A percentile compares a stretch with the other conserved stretches of the same genome.
Conservation (phyloP, 208 protist genomes). For the Leishmania martiniquensis region DNA sequence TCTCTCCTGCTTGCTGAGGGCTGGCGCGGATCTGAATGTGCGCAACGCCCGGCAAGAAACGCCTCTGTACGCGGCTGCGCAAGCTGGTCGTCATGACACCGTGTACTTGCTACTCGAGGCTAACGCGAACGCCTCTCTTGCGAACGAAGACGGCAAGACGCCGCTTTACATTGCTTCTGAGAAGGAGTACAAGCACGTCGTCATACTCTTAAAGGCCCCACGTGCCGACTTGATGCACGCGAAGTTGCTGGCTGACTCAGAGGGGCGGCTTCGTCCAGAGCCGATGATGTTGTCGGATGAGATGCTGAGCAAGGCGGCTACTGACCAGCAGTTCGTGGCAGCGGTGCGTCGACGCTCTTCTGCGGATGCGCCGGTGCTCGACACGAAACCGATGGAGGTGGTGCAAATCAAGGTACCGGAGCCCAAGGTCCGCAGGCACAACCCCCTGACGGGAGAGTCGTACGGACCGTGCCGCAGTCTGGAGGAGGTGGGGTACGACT, state of each 20-base stretch:
- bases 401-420: slow-evolving; percentile 75
- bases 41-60: slow-evolving; percentile 77
- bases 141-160: slow-evolving; percentile 79
- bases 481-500: slow-evolving; percentile 86
- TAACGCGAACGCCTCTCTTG: slow-evolving; percentile 56
- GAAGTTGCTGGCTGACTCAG: slow-evolving; percentile 73
- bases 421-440: slow-evolving; percentile 49
- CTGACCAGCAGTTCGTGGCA: slow-evolving; percentile 48
- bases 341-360: slow-evolving; percentile 39
- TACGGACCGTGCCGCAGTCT: slow-evolving; percentile 77
- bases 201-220: slow-evolving; percentile 76
- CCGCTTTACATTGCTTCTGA: slow-evolving; percentile 90
- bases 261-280: slow-evolving; percentile 46
- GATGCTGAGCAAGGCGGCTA: slow-evolving; percentile 56
- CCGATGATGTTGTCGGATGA: slow-evolving; percentile 70
- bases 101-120: slow-evolving; percentile 69
- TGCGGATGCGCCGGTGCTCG: slow-evolving; percentile 13
- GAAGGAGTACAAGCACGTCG: slow-evolving; percentile 80
- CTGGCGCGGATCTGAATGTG: slow-evolving; percentile 68
- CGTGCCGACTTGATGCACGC: slow-evolving; percentile 54
- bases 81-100: slow-evolving; percentile 61
- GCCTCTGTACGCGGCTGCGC: slow-evolving; percentile 76
- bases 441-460: slow-evolving; percentile 65
- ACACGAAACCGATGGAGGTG: slow-evolving; percentile 69
- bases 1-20: slow-evolving; percentile 43